Base-by-base conservation (phyloP, 1,284 basidiomycete genomes). In the Volvariella surrecta region DNA sequence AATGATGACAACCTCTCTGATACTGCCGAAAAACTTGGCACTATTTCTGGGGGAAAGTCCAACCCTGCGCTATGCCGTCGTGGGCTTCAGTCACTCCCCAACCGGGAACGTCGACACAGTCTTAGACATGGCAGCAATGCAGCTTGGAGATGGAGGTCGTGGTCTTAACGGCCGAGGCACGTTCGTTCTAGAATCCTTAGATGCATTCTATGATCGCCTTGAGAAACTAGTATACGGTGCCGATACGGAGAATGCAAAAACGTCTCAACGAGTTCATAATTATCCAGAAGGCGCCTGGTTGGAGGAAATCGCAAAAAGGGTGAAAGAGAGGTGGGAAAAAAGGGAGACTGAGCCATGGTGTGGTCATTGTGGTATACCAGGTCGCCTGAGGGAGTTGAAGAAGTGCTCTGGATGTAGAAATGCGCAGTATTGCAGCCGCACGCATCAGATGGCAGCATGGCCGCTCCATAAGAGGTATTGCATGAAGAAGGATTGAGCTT, bases 71-170 rank as follows among this genome's bases (percentile, higher is more conserved):
- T 59, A 61, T 47, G 50, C 59, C 37, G 56, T 62, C 2, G 41
- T 58, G 6, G 54, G 44, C 4, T 62, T 61, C 43, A n/a, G 48
- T 3, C 24, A 42, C 1, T 42, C 54, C 3, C 15, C 13, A 2
- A 22, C 47, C 0, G 46, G 50, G 10, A 47, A 48, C 7, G 22
- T 44, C 1, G 48, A 51, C 19, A 52, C 52, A 10, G 48, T 62
- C 10, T 53, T 62, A 15, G 58, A 63, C 37, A 44, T 62, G n/a
- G 24, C 59, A 1, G 58, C 58, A 3, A 51, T 63, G 37, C 60
- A 63, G 46, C 61, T 61, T 45, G 61, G 61, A 15, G 55, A 58
- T 21, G 52, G 47, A 2, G 59, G 61, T 1, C 54, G 61, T 2
- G 59, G 61, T 7, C 43, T 48, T 3, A 52, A 55, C 40, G 58